Percentiles rank a stretch among this genome's conserved stretches.
Conservation (phyloP, 208 protist species). For the Tetramitus jugosus region DNA sequence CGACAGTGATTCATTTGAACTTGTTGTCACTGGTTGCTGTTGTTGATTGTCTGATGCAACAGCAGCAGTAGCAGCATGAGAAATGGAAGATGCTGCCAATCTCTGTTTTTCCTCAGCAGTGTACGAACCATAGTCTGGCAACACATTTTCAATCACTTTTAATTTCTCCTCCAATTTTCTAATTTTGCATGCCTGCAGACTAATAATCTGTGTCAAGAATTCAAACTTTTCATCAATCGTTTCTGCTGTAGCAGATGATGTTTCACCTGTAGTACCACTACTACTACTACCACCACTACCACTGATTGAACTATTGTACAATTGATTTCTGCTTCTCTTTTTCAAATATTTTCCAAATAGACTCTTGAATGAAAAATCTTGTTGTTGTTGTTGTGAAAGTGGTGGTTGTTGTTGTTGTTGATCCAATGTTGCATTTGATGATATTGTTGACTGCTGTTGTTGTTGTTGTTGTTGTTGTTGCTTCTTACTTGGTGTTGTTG, state of each 20-base stretch:
- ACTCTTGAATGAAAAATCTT: background rate
- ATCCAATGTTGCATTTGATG: no score
- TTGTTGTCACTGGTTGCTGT: background rate
- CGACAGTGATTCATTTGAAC: no score
- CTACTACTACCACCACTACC: background rate
- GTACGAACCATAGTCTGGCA: background rate
- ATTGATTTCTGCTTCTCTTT: background rate
- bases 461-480: no score
- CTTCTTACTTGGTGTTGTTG: no score
- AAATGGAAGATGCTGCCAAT: background rate
- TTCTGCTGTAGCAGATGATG: no score
- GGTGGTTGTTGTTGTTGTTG: no score
- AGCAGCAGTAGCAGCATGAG: background rate
- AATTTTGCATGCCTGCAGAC: background rate
- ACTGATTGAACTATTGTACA: background rate
- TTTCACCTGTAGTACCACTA: no score
- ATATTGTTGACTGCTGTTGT: no score
- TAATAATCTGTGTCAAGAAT: slow-evolving; percentile 1
- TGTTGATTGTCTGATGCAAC: background rate
- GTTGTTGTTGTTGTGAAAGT: no score
- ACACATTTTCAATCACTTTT: background rate
- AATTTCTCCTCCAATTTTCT: slow-evolving; percentile 2
- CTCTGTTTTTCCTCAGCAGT: background rate
- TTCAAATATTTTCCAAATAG: background rate
- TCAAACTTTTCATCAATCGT: slow-evolving; percentile 12